These are phyloP conservation scores for Xylaria sp. DNA, from an alignment of 2,329 filamentous ascomycete genomes.

Conservation along the genomic window DNA sequence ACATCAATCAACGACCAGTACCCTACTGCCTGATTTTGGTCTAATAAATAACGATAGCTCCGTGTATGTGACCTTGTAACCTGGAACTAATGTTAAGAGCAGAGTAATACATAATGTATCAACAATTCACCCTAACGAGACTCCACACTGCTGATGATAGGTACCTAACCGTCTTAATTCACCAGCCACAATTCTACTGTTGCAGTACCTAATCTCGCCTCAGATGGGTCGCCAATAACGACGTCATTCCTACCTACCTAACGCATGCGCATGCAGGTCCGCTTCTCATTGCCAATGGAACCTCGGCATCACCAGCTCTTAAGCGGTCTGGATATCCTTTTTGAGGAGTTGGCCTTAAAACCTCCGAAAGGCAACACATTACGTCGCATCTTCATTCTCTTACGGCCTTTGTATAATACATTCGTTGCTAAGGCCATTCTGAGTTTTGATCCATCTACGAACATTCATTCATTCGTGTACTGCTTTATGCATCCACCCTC, in stretches of 20 bases:
- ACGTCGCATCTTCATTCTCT: not conserved
- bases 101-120: not conserved
- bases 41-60: not conserved
- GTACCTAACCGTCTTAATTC: not conserved
- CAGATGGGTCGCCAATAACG: not conserved
- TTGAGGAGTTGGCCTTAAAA: not conserved
- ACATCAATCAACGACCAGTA: not conserved
- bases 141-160: not conserved
- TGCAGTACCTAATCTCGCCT: not conserved
- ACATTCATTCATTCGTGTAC: not conserved
- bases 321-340: not conserved
- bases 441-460: not conserved
- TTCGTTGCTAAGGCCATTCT: not conserved
- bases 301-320: not conserved
- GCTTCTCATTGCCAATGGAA: not conserved
- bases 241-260: not conserved
- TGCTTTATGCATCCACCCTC: not conserved
- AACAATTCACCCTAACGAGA: too few relatives aligned
- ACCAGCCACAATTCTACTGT: slow-evolving; percentile 2
- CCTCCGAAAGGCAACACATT: not conserved
- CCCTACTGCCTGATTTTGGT: not conserved
- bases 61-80: not conserved
- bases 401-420: not conserved
- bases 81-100: not conserved
- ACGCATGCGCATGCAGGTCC: not conserved